Evolutionary conservation across 768 basidiomycete species (phyloP), one percentile per base, ranked within the genome.

Genomic region (Tremella yokohamensis): DNA sequence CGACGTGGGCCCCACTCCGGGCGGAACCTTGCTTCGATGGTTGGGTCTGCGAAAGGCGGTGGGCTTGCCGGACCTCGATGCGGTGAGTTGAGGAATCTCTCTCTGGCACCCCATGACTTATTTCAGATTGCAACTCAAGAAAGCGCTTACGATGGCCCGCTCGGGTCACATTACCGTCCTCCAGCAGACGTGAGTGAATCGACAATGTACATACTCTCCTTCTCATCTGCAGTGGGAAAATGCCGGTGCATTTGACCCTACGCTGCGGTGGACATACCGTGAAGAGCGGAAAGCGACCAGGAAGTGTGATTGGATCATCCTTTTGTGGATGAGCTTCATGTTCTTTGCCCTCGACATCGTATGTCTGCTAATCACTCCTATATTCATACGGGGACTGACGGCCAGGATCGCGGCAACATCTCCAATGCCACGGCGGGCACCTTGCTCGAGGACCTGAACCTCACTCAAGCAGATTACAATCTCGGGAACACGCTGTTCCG

Each of bases 361-460:
- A 34, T 11, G 29, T 34, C 6, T 6, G n/a, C 9, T 19, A 37
- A 62, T 74, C 25, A 34, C 29, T 34, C 6, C 6, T 11, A 34
- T 34, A 4, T 34, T 34, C 29, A 11, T 34, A 34, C 29, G 11
- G 11, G 6, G 29, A 34, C n/a, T 34, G 29, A 34, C 29, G 11
- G 29, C 29, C 29, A 34, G 29, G 72, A 77, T 52, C 62, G 85
- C 24, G 79, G 78, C 50, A 87, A 86, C 68, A 78, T 87, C 29
- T 81, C 81, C 0, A 84, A 84, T 69, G 86, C 86, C 29, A 85
- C 86, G 60, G 81, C 84, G 1, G 85, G 87, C 72, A 86, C 85
- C 70, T 83, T 88, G 63, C 75, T 87, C n/a, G 58, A 76, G 1
- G 85, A 87, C 64, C 79, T 87, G 8, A 69, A 78, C 1, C 76